Evolutionary conservation across 371 early-diverging fungal species (phyloP), one percentile per base, ranked within the genome.

Genomic region (Nosema muscidifuracis): DNA sequence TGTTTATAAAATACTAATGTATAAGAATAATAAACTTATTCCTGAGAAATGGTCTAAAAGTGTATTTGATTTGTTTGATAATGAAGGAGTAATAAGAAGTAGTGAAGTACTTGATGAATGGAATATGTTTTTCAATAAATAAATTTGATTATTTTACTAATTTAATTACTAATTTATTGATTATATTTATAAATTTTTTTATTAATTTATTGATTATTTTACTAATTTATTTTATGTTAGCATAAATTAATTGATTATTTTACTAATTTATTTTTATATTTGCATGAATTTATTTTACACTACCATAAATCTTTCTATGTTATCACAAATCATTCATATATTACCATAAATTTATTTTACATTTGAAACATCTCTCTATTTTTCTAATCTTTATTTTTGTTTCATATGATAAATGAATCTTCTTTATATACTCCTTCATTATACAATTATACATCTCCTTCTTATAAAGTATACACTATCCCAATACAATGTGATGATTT

Each of bases 61-160:
- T 38, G 60, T 80, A n/a, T 74, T 40, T 33, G 77, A 80, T 18
- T 34, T 80, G 50, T 77, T 72, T 63, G 28, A 77, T 44, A 44
- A 68, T 34, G 53, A 53, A 10, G 80, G 80, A 16, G 51, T 20
- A 50, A 26, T 80, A 28, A 42, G 62, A 30, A 67, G 70, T 57
- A 63, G 55, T 4, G 18, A 56, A 42, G 71, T 75, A 57, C 15
- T 77, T 16, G 68, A 73, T 15, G 75, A 75, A 4, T n/a, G 77
- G 15, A 57, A 71, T 9, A 38, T 47, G 13, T 44, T 75, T 44
- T 80, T 80, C 65, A 57, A 62, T 40, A 51, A 62, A 51, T 36
- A 62, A 47, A n/a, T n/a, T n/a, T n/a, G n/a, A n/a, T n/a, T n/a
- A n/a, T n/a, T n/a, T n/a, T n/a, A n/a, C n/a, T n/a, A n/a, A n/a